Conservation (phyloP, 192 early-diverging fungal species). For the Gryganskiella cystojenkinii region DNA sequence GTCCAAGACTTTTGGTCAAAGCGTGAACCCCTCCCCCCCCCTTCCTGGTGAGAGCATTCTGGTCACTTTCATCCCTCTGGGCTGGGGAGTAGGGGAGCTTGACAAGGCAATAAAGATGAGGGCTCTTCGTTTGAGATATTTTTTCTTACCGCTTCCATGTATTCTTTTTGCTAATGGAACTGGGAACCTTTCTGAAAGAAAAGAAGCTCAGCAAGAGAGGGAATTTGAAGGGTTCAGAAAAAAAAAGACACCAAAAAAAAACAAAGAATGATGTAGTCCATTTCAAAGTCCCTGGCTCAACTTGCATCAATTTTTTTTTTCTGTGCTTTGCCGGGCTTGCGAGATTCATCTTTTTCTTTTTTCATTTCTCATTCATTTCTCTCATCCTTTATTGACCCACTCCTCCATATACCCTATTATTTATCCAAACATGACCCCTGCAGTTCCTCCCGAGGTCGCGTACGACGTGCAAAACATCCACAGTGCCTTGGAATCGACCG, state of each 20-base stretch:
- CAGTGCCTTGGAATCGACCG: constrained; percentile 18
- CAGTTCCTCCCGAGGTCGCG: constrained; percentile 32
- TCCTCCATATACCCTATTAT: neutral
- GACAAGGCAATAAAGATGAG: no score
- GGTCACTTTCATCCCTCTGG: no score
- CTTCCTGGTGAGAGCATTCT: no score
- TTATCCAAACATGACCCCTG: constrained; percentile 19
- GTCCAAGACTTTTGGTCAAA: neutral
- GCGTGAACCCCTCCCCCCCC: no score
- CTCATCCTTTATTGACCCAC: neutral
- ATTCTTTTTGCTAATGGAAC: no score
- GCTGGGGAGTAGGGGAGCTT: no score
- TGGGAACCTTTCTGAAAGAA: no score
- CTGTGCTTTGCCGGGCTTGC: neutral
- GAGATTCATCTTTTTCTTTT: neutral
- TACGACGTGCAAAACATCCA: constrained; percentile 40
- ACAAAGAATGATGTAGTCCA: neutral
- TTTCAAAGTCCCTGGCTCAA: neutral
- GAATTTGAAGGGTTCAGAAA: constrained; percentile 1
- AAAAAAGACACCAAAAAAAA: neutral
- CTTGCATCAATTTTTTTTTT: constrained; percentile 4
- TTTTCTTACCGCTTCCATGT: no score
- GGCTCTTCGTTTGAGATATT: no score
- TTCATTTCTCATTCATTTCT: neutral
- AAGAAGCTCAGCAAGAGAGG: neutral